Base-by-base conservation (phyloP, 2,329 filamentous ascomycete genomes). In the Xylaria sp. region DNA sequence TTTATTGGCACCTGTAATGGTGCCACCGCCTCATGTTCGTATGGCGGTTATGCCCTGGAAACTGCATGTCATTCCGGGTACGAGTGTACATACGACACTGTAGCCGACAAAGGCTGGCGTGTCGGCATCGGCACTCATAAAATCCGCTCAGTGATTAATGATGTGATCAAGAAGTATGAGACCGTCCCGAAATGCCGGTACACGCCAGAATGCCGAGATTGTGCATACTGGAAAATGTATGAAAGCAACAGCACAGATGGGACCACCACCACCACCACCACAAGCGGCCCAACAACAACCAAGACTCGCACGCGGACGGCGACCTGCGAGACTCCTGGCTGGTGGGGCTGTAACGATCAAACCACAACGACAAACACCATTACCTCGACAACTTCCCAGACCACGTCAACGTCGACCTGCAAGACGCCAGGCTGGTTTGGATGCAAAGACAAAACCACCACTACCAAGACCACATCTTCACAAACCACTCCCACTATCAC, bases 1-100 rank as follows among this genome's bases (percentile, higher is more conserved):
- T 99, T 91, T 76, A 94, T 97, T 83, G 96, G 96, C 38, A 93
- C 91, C 0, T 98, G 96, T 81, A 97, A 97, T 76, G 93, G 92
- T 38, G 93, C 93, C 2, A 94, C 93, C 2, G 94, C 95, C 2
- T 90, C 91, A 11, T 98, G 96, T 80, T 96, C 94, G 0, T 90
- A 97, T 76, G 95, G 90, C 1, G 96, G 96, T 0, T 99, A 98
- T 78, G 94, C 96, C 1, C 87, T 99, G 85, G 94, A 99, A 80
- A 92, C 93, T 13, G 86, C 90, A n/a, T 99, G 96, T 74, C 96
- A 98, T 75, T 92, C 93, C 0, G 96, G 96, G 7, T 87, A 88
- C 62, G 91, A 96, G 78, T 98, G 96, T 76, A 88, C 92, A 0
- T 99, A 97, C 77, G 95, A 99, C 75, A 96, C 96, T 0, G 95